phyloP scores from a whole-genome alignment of 345 rosid species.

The Salix viminalis region DNA sequence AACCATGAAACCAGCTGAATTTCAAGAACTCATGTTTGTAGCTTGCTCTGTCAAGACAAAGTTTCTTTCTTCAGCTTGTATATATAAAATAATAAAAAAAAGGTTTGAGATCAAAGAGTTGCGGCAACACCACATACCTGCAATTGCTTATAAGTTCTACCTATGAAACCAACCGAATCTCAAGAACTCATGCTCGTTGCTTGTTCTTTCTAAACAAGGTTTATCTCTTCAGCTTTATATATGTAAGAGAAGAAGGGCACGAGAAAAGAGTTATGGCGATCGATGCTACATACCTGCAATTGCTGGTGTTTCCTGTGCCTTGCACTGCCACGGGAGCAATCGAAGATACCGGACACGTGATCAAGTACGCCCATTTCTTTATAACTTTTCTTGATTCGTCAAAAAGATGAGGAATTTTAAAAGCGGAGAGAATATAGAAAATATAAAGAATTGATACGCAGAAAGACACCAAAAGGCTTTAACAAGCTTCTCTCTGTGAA shows the following conservation, averaged over 20 bases:
- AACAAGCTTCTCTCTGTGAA: neutral
- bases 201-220: neutral
- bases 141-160: neutral
- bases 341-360: slow-evolving; percentile 72
- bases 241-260: neutral
- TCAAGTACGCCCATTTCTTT: slow-evolving; percentile 75
- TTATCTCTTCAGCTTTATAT: neutral
- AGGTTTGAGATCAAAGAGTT: too few species aligned
- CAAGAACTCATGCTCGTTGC: neutral
- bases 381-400: too few species aligned
- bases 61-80: neutral
- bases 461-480: neutral
- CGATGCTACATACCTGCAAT: slow-evolving; percentile 52
- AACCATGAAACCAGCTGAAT: neutral
- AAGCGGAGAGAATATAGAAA: neutral
- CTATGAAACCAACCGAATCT: neutral
- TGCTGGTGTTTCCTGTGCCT: slow-evolving; percentile 55
- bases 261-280: neutral
- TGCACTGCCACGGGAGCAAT: slow-evolving; percentile 59
- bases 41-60: neutral
- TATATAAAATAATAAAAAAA: neutral
- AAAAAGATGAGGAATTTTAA: neutral
- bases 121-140: neutral
- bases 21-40: neutral
- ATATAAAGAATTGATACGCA: too few species aligned